Evolutionary conservation across 2,329 filamentous ascomycete species (phyloP).

Genomic region (Ophiostoma triangulosporum): DNA sequence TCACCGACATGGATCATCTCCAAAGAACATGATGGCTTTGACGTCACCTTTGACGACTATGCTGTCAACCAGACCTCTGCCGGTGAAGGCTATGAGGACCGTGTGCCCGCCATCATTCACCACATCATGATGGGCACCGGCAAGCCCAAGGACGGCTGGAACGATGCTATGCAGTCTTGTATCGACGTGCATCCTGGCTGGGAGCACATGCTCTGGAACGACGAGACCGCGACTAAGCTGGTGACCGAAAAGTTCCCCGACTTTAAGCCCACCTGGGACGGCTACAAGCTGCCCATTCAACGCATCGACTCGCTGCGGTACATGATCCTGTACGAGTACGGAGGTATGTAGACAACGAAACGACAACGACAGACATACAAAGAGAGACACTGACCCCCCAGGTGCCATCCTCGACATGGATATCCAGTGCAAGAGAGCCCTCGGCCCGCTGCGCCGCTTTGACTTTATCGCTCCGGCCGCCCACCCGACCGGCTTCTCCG

Average conservation of each 20-base stretch:
- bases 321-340: conserved; percentile 63
- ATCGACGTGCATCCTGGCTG: conserved; percentile 7
- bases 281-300: conserved; percentile 62
- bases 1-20: conserved; percentile 1
- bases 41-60: conserved; percentile 8
- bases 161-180: conserved; percentile 7
- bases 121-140: conserved; percentile 4
- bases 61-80: conserved; percentile 1
- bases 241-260: conserved; percentile 62
- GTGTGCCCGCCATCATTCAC: conserved; percentile 7
- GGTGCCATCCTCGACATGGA: conserved; percentile 9
- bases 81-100: conserved; percentile 3
- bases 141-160: not conserved
- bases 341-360: conserved; percentile 28
- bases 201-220: conserved; percentile 6
- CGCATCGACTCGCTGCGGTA: conserved; percentile 67
- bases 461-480: conserved; percentile 7
- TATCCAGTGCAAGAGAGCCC: conserved; percentile 7
- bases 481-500: conserved; percentile 5
- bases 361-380: conserved; percentile 20
- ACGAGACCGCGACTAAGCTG: conserved; percentile 28
- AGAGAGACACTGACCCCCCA: not conserved
- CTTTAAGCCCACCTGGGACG: conserved; percentile 62
- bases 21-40: conserved; percentile 3
- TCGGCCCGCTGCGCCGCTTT: conserved; percentile 8